Conservation (phyloP, 768 basidiomycete species). For the Boletus pseudo-olivaceus region DNA sequence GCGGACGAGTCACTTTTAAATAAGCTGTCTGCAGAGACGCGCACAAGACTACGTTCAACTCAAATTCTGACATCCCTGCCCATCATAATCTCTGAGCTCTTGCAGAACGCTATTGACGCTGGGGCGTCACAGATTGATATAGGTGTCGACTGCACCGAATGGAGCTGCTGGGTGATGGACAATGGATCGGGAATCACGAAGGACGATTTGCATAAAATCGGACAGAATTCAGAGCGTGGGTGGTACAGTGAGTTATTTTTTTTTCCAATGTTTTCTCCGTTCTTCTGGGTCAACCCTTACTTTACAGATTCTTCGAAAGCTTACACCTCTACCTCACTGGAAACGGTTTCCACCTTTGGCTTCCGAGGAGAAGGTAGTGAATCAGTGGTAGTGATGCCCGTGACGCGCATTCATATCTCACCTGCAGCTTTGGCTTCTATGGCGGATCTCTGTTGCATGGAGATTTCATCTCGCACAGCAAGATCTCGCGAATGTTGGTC, state of each 20-base stretch:
- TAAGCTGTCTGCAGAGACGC: conserved; percentile 61
- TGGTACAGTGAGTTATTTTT: conserved; percentile 61
- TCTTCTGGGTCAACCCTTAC: background rate
- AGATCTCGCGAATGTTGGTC: conserved; percentile 67
- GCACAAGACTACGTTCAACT: conserved; percentile 72
- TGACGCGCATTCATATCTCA: conserved; percentile 7
- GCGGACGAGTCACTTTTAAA: conserved; percentile 16
- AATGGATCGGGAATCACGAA: conserved; percentile 75
- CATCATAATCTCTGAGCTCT: conserved; percentile 76
- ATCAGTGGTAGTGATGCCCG: background rate
- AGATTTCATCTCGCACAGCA: conserved; percentile 75
- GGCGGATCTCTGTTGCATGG: conserved; percentile 73
- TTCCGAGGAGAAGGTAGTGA: conserved; percentile 87
- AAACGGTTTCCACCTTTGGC: conserved; percentile 67
- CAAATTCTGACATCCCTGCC: conserved; percentile 81
- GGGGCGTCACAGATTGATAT: conserved; percentile 64
- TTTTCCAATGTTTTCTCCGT: background rate
- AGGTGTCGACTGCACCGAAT: conserved; percentile 69
- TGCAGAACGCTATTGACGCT: conserved; percentile 91
- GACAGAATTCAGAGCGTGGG: conserved; percentile 45
- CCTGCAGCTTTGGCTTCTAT: conserved; percentile 76
- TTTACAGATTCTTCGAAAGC: conserved; percentile 69
- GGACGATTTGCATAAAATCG: conserved; percentile 54
- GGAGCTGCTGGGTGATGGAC: conserved; percentile 84
- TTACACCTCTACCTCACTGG: conserved; percentile 48